Base-by-base conservation (phyloP, 192 early-diverging fungal genomes). In the Rhizoclosmatium sp. region DNA sequence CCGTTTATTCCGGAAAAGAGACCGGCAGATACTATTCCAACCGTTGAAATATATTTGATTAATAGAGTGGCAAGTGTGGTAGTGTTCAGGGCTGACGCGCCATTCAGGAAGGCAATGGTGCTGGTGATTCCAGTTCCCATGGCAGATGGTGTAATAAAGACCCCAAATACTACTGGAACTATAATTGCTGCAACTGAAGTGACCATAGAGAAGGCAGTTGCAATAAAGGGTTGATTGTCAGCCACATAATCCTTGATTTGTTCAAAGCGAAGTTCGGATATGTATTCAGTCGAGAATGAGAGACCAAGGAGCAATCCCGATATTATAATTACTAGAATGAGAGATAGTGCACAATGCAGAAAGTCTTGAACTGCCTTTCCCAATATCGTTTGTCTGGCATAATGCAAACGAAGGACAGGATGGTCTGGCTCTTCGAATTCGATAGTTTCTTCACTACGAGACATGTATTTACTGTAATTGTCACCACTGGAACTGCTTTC, bases 351-450 rank as follows among this genome's bases (percentile, higher is more conserved):
- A 65, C 82, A 83, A 45, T 83, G 75, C 5, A 59, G 14, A 31
- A 82, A 19, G 31, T 64, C 61, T 39, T 83, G 61, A 23, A 81
- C 56, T 16, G 76, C 58, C 41, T 44, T 31, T 4, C 76, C 39
- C 76, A 39, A 65, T 12, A 21, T 46, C 54, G 62, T 31, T 59
- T 81, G 79, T 3, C 41, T n/a, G n/a, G 39, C 47, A 49, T 77
- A 84, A 58, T 81, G 80, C 14, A 40, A 14, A 3, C 80, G 79
- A 5, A 82, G 75, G 31, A 72, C 51, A 19, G 47, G 69, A 47
- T 65, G 59, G 64, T 81, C 82, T 65, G 82, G 82, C 42, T 82
- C 80, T 67, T 84, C 82, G 61, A 82, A 84, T 3, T 83, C 82
- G 59, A 83, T 83, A 40, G 72, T 83, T 60, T 82, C 61, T 9